These are phyloP conservation scores for Torulaspora maleeae DNA, from an alignment of 805 yeast species.

Conservation along the genomic window DNA sequence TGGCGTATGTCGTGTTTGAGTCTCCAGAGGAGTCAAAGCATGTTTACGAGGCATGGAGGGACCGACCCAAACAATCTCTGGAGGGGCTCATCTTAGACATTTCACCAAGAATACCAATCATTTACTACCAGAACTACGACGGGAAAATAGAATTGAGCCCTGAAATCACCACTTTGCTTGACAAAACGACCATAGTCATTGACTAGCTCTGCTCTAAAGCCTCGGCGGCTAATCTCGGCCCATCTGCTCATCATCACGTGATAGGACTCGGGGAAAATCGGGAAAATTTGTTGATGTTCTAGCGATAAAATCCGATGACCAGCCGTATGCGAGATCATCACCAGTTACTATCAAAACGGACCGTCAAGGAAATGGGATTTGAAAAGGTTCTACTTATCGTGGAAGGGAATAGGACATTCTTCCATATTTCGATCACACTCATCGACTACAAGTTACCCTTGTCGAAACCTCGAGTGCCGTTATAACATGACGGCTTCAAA, in stretches of 20 bases:
- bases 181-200: conserved; percentile 2
- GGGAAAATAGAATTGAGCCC: conserved; percentile 3
- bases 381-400: no score
- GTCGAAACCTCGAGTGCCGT: not conserved
- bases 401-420: no score
- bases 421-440: not conserved
- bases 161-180: conserved; percentile 1
- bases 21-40: conserved; percentile 13
- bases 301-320: conserved; percentile 3
- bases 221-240: not conserved
- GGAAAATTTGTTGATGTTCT: not conserved
- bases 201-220: conserved; percentile 1
- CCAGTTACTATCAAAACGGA: not conserved
- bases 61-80: not conserved
- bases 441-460: not conserved
- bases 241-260: not conserved
- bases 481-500: not conserved
- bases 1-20: conserved; percentile 17
- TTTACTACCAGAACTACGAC: conserved; percentile 8
- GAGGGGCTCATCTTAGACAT: conserved; percentile 9
- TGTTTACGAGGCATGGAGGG: conserved; percentile 12
- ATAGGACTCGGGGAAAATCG: conserved; percentile 5
- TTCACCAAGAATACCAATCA: conserved; percentile 12
- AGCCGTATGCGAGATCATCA: conserved; percentile 2
- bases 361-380: no score